Conservation (phyloP, 768 basidiomycete species). For the Arthromyces matolae region DNA sequence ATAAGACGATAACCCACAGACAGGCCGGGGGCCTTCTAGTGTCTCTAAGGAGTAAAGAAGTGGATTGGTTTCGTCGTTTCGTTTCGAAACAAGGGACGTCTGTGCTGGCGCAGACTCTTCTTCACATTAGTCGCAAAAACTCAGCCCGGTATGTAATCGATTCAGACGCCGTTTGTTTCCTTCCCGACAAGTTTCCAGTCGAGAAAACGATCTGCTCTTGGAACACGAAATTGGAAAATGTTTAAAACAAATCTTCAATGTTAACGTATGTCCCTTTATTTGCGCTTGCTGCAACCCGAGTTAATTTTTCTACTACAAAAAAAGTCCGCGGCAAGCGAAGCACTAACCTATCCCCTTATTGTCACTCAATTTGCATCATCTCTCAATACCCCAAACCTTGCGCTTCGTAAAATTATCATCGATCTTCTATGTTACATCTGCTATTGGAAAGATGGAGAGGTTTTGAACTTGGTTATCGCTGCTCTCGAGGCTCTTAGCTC, state of each 20-base stretch:
- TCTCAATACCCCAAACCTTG: constrained; percentile 75
- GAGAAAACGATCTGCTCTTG: constrained; percentile 60
- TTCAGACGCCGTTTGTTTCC: neutral
- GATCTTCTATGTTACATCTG: constrained; percentile 78
- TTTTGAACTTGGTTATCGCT: constrained; percentile 63
- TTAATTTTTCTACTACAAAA: constrained; percentile 7
- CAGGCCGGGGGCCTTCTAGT: constrained; percentile 74
- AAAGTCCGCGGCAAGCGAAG: constrained; percentile 70
- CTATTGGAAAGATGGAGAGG: constrained; percentile 59
- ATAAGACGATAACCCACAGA: constrained; percentile 78
- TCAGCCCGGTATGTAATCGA: constrained; percentile 46
- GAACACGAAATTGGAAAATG: constrained; percentile 92
- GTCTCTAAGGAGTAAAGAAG: constrained; percentile 75
- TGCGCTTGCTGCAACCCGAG: too few species aligned
- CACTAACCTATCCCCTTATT: constrained; percentile 66
- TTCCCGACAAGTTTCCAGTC: constrained; percentile 31
- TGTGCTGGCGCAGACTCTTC: constrained; percentile 76
- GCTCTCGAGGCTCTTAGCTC: constrained; percentile 74
- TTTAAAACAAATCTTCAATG: constrained; percentile 78
- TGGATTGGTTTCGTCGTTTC: constrained; percentile 82
- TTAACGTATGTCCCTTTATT: constrained; percentile 35
- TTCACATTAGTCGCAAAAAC: constrained; percentile 71
- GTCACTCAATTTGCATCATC: constrained; percentile 79
- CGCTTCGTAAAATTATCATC: constrained; percentile 71
- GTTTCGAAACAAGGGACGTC: constrained; percentile 76